Percentiles rank a stretch among this genome's conserved stretches.
These are phyloP conservation scores for Solanum pinnatisectum DNA, from an alignment of 257 asterid genomes.

Conservation along the genomic window DNA sequence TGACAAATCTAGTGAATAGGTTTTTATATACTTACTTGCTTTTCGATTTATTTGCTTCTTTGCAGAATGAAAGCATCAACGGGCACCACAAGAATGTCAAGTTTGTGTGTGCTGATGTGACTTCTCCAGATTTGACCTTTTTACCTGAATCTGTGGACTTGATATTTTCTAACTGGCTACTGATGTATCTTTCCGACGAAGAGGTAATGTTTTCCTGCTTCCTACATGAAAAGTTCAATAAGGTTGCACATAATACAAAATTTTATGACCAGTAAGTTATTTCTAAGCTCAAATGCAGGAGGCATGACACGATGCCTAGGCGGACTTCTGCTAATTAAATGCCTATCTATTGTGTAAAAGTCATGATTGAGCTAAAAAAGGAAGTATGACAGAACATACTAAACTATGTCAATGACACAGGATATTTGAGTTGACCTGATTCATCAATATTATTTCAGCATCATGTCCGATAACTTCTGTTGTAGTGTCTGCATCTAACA, in stretches of 20 bases:
- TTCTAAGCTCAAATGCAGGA: background rate
- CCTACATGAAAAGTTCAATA: background rate
- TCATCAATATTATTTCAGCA: background rate
- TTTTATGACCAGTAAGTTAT: background rate
- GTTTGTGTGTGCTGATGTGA: constrained; percentile 83
- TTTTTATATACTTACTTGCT: background rate
- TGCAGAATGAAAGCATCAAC: constrained; percentile 67
- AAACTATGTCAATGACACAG: background rate
- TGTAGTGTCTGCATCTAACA: background rate
- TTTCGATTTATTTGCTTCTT: background rate
- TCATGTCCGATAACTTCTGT: background rate
- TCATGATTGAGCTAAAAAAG: background rate
- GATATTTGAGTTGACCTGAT: background rate
- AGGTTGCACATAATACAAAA: background rate
- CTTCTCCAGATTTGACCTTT: constrained; percentile 65
- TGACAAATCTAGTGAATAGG: background rate
- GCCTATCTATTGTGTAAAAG: background rate
- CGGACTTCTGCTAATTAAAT: background rate
- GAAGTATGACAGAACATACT: background rate
- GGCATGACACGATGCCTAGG: background rate
- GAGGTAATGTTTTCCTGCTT: constrained; percentile 38
- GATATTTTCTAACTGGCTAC: constrained; percentile 87
- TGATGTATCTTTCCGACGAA: constrained; percentile 88
- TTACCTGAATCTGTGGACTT: constrained; percentile 66
- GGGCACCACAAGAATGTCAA: constrained; percentile 60